Conservation (phyloP, 116 monocot genomes). For the Cymodocea nodosa region DNA sequence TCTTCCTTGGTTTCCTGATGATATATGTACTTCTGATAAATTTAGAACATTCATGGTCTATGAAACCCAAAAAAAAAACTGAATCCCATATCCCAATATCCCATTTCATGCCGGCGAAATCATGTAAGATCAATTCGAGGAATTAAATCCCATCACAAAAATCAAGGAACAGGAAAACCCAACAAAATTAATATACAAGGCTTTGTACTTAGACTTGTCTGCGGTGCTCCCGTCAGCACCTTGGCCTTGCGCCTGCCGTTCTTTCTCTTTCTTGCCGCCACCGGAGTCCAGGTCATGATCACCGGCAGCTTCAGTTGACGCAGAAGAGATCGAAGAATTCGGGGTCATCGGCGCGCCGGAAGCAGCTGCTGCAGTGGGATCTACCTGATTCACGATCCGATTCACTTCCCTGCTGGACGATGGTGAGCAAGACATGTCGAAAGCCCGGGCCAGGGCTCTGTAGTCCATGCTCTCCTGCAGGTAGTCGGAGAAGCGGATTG, state of each 20-base stretch:
- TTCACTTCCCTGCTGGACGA: background rate
- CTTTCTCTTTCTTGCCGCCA: constrained; percentile 16
- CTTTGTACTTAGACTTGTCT: background rate
- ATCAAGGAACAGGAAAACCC: background rate
- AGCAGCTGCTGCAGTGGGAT: background rate
- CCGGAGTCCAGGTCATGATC: constrained; percentile 28
- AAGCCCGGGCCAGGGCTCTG: constrained; percentile 15
- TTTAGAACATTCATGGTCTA: background rate
- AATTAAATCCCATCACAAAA: too few species aligned
- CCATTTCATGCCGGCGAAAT: too few species aligned
- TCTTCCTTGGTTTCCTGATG: constrained; percentile 43
- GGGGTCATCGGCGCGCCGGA: constrained; percentile 16
- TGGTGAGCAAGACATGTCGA: constrained; percentile 8
- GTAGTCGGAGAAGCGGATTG: background rate
- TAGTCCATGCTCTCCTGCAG: constrained; percentile 15
- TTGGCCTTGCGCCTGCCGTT: background rate
- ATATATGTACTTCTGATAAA: background rate
- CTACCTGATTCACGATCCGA: background rate
- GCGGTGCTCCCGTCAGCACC: background rate
- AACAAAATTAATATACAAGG: background rate
- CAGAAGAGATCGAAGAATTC: constrained; percentile 51
- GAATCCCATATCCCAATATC: too few species aligned
- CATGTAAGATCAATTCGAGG: too few species aligned
- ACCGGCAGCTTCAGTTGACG: constrained; percentile 45
- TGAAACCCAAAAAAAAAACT: background rate